Evolutionary conservation across 345 rosid species (phyloP), one percentile per base, ranked within the genome.

Genomic region (Luvunga scandens): DNA sequence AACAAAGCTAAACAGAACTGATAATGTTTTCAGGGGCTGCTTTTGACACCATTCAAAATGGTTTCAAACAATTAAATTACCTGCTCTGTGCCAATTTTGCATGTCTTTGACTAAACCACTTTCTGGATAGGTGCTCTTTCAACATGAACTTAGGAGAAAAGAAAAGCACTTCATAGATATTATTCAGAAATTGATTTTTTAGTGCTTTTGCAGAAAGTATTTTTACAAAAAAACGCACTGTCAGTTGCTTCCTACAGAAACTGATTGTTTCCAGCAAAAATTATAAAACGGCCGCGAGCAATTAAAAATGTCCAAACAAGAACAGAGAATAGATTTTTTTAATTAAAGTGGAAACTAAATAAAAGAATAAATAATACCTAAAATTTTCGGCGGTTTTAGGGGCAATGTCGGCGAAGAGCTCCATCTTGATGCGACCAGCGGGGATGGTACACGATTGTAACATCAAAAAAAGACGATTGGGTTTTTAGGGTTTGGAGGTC

Each of bases 351-450:
- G 18, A 53, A 53, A 18, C 4, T 53, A 62, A 7, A 34, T 25
- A n/a, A 48, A 53, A 53, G 19, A 4, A 53, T 4, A 62, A 7
- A 27, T 25, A n/a, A 48, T 6, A 94, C 95, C 98, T 89, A 92
- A 96, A 96, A 81, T 96, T 96, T 70, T 94, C 98, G 66, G 98
- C 97, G 31, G 98, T 90, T 85, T 87, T 94, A 76, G 98, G 98
- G 53, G 88, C 88, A 67, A 94, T 85, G 75, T 96, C 99, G 39
- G 99, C 94, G 84, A 96, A 96, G 81, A 96, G 97, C 86, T 96
- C 99, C 99, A 94, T 96, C 89, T 94, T 94, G 86, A 92, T 87
- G 36, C 98, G 93, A 53, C 98, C 99, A 25, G 97, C 98, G 14
- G 95, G 91, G 76, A 96, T 94, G 74, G 91, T 87, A 53, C 98